phyloP scores from a whole-genome alignment of 2,329 filamentous ascomycete species.

The Cladosporium colombiae region DNA sequence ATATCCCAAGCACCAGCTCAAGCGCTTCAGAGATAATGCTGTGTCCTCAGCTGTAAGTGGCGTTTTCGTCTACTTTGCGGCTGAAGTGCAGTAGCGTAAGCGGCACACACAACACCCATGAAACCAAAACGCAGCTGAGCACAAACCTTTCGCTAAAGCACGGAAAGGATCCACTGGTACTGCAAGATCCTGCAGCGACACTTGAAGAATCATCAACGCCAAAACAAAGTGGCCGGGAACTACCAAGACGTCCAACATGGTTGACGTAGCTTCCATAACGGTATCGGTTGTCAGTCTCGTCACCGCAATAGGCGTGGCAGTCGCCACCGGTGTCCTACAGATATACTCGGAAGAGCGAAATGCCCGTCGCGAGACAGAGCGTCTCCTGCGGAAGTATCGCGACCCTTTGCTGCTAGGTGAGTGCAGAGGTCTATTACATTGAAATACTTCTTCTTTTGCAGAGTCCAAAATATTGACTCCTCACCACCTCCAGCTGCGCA shows the following conservation, averaged over 20 bases:
- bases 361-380: background rate
- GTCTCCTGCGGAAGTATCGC: slow-evolving; percentile 5
- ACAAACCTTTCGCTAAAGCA: background rate
- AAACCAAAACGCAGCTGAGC: background rate
- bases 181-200: too few species aligned
- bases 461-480: background rate
- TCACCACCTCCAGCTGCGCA: background rate
- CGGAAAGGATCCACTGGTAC: background rate
- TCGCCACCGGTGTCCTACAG: slow-evolving; percentile 4
- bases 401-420: slow-evolving; percentile 9
- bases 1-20: background rate
- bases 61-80: background rate
- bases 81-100: background rate
- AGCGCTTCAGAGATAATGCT: background rate
- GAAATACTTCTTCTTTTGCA: background rate
- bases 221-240: background rate
- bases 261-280: slow-evolving; percentile 8
- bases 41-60: background rate
- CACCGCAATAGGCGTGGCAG: background rate
- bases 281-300: slow-evolving; percentile 1
- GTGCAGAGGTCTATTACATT: background rate
- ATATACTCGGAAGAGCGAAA: slow-evolving; percentile 15
- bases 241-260: background rate
- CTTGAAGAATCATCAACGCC: background rate
- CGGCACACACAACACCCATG: background rate